Base-by-base conservation (phyloP, 129 eudicot genomes). In the carrot (Daucus carota) region DNA sequence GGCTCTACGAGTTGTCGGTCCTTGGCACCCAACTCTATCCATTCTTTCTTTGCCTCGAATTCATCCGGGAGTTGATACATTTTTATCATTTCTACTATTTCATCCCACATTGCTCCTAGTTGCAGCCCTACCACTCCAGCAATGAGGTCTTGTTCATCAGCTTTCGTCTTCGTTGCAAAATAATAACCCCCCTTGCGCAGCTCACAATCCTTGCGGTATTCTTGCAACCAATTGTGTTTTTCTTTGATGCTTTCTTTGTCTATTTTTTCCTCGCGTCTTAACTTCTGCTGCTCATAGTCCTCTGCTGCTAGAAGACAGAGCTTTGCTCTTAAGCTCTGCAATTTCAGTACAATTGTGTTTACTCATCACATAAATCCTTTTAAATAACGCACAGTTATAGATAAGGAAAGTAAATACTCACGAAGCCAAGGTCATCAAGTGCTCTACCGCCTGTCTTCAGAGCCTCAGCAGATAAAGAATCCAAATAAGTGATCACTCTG, bases 381-480 rank as follows among this genome's bases (percentile, higher is more conserved):
- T 0, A 44, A 3, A 44, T 44, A 0, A 44, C 13, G 12, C 2
- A 12, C 16, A 44, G 47, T 44, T 44, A 12, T 2, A 3, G 13
- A 12, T 10, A 44, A 12, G 13, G 47, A 11, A 44, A 44, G 47
- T 44, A 16, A 10, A 12, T 12, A 77, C 92, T 84, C 76, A 93
- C 97, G 88, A 93, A 75, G 65, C 92, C 98, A 16, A 93, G 87
- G 80, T 90, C 97, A 38, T 81, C 81, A 28, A 93, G 75, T 40
- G 89, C 87, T 0, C n/a, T n/a, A n/a, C n/a, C n/a, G n/a, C n/a
- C 75, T 24, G 10, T 78, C 28, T 81, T 85, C 10, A 20, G 14
- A 14, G 15, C 18, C 20, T 45, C 26, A 72, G 38, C 50, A 32
- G 65, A 48, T 59, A 47, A 52, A 6, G 33, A 33, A 38, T 81